Percentiles rank a stretch among this genome's conserved stretches.
Conservation (phyloP, 1,284 basidiomycete species). For the Apiotrichum gracile region DNA sequence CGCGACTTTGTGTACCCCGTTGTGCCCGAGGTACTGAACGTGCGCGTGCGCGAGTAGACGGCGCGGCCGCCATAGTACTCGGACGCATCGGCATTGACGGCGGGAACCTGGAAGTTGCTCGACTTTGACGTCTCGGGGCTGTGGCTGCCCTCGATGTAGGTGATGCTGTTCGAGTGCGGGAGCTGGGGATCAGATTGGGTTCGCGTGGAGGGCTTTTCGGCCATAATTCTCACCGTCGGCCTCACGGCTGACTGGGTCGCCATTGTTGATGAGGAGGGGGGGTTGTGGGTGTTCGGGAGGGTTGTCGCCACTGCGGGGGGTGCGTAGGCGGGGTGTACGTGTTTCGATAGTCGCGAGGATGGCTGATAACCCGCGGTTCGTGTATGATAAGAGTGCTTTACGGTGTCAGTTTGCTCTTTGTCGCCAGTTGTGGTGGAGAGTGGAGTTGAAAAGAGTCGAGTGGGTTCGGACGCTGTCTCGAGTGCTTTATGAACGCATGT, state of each 20-base stretch:
- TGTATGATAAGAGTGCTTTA: no score
- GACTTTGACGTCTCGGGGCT: conserved; percentile 23
- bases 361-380: no score
- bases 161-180: conserved; percentile 36
- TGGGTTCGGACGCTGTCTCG: no score
- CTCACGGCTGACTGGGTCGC: neutral
- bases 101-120: conserved; percentile 38
- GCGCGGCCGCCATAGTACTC: conserved; percentile 75
- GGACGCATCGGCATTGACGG: conserved; percentile 62
- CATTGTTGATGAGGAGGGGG: no score
- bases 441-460: no score
- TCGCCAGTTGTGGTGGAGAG: no score
- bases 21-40: conserved; percentile 71
- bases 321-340: no score
- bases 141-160: conserved; percentile 36
- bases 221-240: conserved; percentile 21
- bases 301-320: neutral
- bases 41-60: conserved; percentile 68
- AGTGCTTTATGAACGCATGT: no score
- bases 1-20: conserved; percentile 57
- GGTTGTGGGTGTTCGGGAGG: no score
- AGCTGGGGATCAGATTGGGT: conserved; percentile 21
- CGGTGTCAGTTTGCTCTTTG: no score
- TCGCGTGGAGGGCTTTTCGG: no score
- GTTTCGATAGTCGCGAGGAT: no score